Evolutionary conservation across 2,329 filamentous ascomycete species (phyloP).

Genomic region (Diaporthe batatas): DNA sequence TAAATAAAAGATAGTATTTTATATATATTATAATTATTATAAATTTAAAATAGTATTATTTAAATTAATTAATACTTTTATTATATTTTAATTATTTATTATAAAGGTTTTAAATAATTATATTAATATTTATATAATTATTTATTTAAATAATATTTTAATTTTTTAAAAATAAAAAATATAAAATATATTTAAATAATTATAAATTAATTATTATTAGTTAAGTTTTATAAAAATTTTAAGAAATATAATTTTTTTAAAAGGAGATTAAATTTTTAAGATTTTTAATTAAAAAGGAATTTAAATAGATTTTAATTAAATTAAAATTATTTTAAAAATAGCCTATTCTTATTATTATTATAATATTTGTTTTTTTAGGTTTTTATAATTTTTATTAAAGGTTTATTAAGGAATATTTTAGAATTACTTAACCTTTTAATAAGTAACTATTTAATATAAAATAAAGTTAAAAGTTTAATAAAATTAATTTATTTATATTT

Average conservation of each 20-base stretch:
- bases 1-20: not conserved
- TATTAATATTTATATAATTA: too few species aligned
- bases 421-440: not conserved
- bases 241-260: not conserved
- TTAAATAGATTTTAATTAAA: not conserved
- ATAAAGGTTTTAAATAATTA: too few species aligned
- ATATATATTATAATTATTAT: too few species aligned
- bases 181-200: not conserved
- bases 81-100: too few species aligned
- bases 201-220: not conserved
- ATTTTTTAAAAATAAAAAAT: not conserved
- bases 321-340: not conserved
- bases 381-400: not conserved
- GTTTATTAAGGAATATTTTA: not conserved
- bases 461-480: not conserved
- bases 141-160: constrained; percentile 2
- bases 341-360: not conserved
- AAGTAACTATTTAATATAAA: not conserved
- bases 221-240: not conserved
- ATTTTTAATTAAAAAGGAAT: not conserved
- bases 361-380: not conserved
- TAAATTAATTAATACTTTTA: too few species aligned
- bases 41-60: too few species aligned
- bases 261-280: not conserved
- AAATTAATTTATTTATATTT: not conserved